Percentiles rank a stretch among this genome's conserved stretches.
Conservation (phyloP, 257 asterid species). For the Solanum infundibuliforme region DNA sequence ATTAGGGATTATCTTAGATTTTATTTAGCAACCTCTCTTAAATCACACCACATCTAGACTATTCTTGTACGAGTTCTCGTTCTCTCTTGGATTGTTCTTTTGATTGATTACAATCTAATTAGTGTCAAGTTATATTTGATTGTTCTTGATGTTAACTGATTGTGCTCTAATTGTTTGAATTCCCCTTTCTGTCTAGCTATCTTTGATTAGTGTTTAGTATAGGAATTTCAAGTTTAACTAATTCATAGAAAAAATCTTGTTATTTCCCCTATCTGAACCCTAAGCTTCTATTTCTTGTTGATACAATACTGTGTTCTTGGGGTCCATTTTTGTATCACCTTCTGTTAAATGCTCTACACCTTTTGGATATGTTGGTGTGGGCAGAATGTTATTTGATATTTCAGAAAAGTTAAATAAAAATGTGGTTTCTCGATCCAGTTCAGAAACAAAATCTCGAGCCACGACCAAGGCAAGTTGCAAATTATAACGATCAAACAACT, state of each 20-base stretch:
- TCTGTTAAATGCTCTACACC: background rate
- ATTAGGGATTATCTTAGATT: background rate
- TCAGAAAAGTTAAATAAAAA: background rate
- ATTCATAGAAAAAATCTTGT: background rate
- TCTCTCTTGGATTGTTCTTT: background rate
- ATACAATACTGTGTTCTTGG: background rate
- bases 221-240: background rate
- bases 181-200: background rate
- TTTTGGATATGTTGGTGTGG: background rate
- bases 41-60: background rate
- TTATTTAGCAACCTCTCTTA: background rate
- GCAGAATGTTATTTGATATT: background rate
- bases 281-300: background rate
- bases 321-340: background rate
- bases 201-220: background rate
- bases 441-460: background rate
- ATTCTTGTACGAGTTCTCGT: background rate
- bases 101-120: background rate
- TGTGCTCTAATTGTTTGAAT: background rate
- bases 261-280: background rate
- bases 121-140: background rate
- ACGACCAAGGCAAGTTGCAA: background rate
- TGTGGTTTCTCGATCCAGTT: background rate
- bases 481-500: background rate
- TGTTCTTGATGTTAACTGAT: background rate